Evolutionary conservation across 2,329 filamentous ascomycete genomes (phyloP).

Genomic region (Xylogone sp.): DNA sequence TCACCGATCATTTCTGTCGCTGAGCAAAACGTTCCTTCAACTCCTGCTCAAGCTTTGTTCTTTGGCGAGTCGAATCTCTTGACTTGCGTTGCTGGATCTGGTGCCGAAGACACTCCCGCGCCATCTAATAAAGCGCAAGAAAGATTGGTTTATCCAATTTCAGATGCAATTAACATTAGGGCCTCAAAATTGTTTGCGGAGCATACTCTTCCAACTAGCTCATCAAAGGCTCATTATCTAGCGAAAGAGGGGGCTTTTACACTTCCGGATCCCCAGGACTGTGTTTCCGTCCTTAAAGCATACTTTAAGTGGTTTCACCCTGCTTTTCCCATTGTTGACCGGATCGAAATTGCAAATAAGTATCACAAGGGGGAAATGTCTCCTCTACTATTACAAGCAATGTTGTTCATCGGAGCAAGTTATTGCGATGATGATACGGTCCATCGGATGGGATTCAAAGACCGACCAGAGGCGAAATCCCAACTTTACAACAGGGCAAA

Average conservation of each 20-base stretch:
- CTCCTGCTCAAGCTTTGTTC: background rate
- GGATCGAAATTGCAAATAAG: constrained; percentile 35
- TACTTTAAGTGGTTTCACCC: constrained; percentile 57
- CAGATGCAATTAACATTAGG: constrained; percentile 23
- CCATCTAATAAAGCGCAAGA: constrained; percentile 10
- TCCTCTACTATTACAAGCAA: constrained; percentile 21
- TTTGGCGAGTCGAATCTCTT: constrained; percentile 7
- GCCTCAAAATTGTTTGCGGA: constrained; percentile 1
- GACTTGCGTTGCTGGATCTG: constrained; percentile 1
- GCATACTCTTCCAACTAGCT: constrained; percentile 4
- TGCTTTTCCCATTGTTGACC: constrained; percentile 50
- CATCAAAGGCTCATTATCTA: constrained; percentile 22
- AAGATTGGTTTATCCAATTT: constrained; percentile 27
- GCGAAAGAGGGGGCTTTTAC: constrained; percentile 38
- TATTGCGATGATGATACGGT: constrained; percentile 7
- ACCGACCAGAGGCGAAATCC: constrained; percentile 6
- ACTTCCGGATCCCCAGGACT: constrained; percentile 39
- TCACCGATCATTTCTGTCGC: background rate
- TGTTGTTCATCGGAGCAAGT: constrained; percentile 7
- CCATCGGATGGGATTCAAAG: constrained; percentile 8
- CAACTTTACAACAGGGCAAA: constrained; percentile 9
- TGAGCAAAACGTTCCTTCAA: background rate
- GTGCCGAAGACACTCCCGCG: background rate
- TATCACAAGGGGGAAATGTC: constrained; percentile 40
- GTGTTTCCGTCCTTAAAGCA: constrained; percentile 40